Percentiles rank a stretch among this genome's conserved stretches.
Evolutionary conservation across 2,329 filamentous ascomycete genomes (phyloP).

Genomic region (Aspergillus japonicus): DNA sequence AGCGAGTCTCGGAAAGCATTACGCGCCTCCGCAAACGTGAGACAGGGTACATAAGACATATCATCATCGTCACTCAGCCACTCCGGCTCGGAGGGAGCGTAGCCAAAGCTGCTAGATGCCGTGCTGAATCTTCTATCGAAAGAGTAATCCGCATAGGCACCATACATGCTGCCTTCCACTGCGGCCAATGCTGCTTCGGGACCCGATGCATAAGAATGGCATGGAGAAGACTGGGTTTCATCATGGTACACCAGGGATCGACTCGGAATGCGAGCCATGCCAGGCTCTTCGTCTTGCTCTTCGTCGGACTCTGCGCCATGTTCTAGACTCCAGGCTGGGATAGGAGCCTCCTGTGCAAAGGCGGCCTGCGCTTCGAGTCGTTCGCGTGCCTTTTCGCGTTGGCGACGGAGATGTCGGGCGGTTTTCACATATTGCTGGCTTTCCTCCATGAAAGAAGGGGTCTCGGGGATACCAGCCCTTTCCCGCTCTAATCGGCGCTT

Average conservation of each 20-base stretch:
- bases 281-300: conserved; percentile 38
- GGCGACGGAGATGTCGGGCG: conserved; percentile 36
- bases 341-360: conserved; percentile 50
- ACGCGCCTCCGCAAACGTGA: conserved; percentile 80
- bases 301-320: conserved; percentile 63
- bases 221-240: conserved; percentile 55
- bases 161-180: conserved; percentile 76
- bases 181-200: conserved; percentile 47
- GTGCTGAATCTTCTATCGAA: conserved; percentile 75
- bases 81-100: conserved; percentile 46
- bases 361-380: conserved; percentile 60
- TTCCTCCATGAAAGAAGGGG: conserved; percentile 51
- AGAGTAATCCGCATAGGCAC: conserved; percentile 62
- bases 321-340: conserved; percentile 81
- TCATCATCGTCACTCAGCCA: conserved; percentile 66
- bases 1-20: conserved; percentile 89
- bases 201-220: conserved; percentile 52
- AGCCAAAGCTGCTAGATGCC: conserved; percentile 62
- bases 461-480: conserved; percentile 75
- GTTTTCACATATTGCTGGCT: conserved; percentile 42
- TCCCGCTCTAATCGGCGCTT: conserved; percentile 70
- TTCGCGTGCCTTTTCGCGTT: conserved; percentile 60
- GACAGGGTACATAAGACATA: conserved; percentile 87
- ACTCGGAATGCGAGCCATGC: conserved; percentile 34
- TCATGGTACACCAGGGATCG: conserved; percentile 43